Percentiles rank a stretch among this genome's conserved stretches.
These are phyloP conservation scores for Penicillium sp. DNA, from an alignment of 2,329 filamentous ascomycete species.

Conservation along the genomic window DNA sequence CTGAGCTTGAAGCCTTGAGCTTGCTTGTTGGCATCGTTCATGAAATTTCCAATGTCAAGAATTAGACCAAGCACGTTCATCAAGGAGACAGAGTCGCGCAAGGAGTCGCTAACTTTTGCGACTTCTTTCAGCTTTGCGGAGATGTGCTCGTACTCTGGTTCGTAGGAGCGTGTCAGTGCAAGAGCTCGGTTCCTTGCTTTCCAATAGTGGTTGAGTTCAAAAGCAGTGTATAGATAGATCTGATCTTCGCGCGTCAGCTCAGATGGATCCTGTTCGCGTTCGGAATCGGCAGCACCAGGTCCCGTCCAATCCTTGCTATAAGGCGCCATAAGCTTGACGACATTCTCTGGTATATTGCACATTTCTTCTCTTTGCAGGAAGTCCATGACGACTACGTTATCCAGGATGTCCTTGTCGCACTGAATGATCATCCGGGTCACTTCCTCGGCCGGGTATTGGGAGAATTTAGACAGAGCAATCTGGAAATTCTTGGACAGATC, in stretches of 20 bases:
- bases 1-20: slow-evolving; percentile 96
- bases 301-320: slow-evolving; percentile 97
- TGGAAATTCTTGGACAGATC: slow-evolving; percentile 87
- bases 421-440: slow-evolving; percentile 92
- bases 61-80: slow-evolving; percentile 97
- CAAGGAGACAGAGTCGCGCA: slow-evolving; percentile 84
- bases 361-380: slow-evolving; percentile 91
- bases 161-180: slow-evolving; percentile 75
- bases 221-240: slow-evolving; percentile 88
- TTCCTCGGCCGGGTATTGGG: slow-evolving; percentile 75
- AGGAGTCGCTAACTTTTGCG: slow-evolving; percentile 79
- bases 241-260: slow-evolving; percentile 95
- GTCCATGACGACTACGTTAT: slow-evolving; percentile 91
- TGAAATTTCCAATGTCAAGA: slow-evolving; percentile 97
- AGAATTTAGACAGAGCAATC: slow-evolving; percentile 92
- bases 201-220: slow-evolving; percentile 96
- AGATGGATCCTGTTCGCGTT: slow-evolving; percentile 76
- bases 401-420: slow-evolving; percentile 82
- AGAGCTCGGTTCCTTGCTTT: slow-evolving; percentile 94
- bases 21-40: slow-evolving; percentile 99
- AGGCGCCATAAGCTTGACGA: slow-evolving; percentile 83
- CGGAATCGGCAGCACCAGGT: slow-evolving; percentile 71
- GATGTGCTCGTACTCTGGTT: slow-evolving; percentile 87
- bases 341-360: slow-evolving; percentile 87
- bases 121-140: slow-evolving; percentile 79